Evolutionary conservation across 371 early-diverging fungal genomes (phyloP).

Genomic region (Mortierella sp.): DNA sequence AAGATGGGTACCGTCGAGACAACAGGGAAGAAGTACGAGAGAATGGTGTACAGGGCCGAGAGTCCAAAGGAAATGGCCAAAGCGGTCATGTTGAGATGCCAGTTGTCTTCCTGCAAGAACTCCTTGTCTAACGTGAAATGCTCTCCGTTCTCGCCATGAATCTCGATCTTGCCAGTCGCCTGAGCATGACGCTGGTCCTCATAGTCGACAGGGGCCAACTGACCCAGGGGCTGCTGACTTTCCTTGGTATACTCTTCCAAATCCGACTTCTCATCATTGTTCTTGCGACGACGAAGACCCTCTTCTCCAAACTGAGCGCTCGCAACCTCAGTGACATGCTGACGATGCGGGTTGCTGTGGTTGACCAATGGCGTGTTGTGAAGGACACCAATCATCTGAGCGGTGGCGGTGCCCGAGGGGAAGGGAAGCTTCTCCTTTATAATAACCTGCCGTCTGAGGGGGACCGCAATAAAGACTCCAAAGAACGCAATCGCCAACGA

Average conservation of each 20-base stretch:
- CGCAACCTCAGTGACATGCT: not conserved
- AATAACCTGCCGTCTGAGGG: conserved; percentile 84
- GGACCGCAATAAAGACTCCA: conserved; percentile 93
- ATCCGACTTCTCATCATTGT: not conserved
- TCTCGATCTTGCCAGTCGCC: conserved; percentile 18
- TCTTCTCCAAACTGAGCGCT: conserved; percentile 3
- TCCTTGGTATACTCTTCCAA: conserved; percentile 6
- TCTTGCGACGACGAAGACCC: conserved; percentile 12
- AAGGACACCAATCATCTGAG: conserved; percentile 86
- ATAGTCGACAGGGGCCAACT: conserved; percentile 4
- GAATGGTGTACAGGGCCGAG: conserved; percentile 75
- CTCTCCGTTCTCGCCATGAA: conserved; percentile 54
- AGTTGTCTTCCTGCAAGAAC: conserved; percentile 65
- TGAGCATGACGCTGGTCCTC: not conserved
- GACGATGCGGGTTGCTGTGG: conserved; percentile 6
- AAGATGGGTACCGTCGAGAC: conserved; percentile 75
- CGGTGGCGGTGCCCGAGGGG: conserved; percentile 91
- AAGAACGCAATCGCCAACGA: conserved; percentile 88
- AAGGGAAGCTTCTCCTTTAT: conserved; percentile 86
- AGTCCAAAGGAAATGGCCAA: conserved; percentile 69
- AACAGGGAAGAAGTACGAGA: conserved; percentile 75
- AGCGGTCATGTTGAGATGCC: conserved; percentile 71
- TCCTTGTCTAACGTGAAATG: conserved; percentile 34
- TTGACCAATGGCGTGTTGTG: conserved; percentile 64
- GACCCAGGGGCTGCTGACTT: conserved; percentile 24